Conservation (phyloP, 2,329 filamentous ascomycete genomes). For the Penicillium hesseltinei region DNA sequence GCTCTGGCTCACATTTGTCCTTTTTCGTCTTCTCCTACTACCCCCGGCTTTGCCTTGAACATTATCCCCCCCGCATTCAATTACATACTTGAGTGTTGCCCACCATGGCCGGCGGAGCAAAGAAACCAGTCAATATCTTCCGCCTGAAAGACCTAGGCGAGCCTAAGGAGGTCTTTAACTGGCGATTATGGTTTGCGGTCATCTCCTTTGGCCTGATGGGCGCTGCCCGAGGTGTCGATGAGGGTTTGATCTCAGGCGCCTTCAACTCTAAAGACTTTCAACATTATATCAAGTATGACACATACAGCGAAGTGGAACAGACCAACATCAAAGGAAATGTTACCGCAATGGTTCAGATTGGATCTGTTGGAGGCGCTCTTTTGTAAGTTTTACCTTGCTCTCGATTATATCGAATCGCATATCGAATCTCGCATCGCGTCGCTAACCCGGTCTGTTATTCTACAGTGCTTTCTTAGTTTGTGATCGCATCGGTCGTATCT, state of each 20-base stretch:
- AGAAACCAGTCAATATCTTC: conserved; percentile 54
- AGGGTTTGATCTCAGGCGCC: conserved; percentile 72
- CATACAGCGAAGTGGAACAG: conserved; percentile 53
- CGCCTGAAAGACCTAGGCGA: conserved; percentile 62
- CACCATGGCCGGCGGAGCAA: conserved; percentile 46
- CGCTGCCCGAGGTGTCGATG: conserved; percentile 74
- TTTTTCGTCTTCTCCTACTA: not conserved
- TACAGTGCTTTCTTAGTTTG: conserved; percentile 51
- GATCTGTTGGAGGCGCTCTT: conserved; percentile 68
- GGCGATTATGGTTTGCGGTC: conserved; percentile 75
- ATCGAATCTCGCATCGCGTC: not conserved
- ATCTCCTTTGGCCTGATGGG: conserved; percentile 72
- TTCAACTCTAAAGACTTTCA: conserved; percentile 67
- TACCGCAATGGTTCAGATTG: conserved; percentile 78
- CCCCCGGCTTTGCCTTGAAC: not conserved
- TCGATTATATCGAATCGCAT: no score
- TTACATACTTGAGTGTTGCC: not conserved
- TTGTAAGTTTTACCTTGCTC: conserved; percentile 42
- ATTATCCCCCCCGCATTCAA: not conserved
- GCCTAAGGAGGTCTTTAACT: conserved; percentile 71
- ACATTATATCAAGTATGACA: conserved; percentile 55
- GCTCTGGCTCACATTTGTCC: not conserved
- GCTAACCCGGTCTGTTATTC: not conserved
- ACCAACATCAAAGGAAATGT: conserved; percentile 74
- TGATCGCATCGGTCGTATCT: conserved; percentile 47